Conservation (phyloP, 2,329 filamentous ascomycete species). For the Claviceps purpurea region DNA sequence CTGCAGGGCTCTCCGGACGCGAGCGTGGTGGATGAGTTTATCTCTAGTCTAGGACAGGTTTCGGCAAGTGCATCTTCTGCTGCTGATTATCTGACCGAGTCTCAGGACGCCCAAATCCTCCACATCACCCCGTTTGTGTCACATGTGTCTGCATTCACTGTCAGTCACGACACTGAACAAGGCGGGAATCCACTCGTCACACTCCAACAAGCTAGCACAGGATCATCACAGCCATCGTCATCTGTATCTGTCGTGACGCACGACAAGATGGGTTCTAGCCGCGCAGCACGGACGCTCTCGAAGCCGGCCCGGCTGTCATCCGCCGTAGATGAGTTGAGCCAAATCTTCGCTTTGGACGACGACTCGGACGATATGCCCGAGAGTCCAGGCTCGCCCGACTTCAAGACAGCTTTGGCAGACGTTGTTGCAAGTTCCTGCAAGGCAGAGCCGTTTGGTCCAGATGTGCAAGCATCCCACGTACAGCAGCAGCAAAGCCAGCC, state of each 20-base stretch:
- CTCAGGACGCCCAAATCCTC: conserved; percentile 18
- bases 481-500: background rate
- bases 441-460: background rate
- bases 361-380: conserved; percentile 1
- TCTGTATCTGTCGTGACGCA: background rate
- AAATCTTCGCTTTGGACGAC: conserved; percentile 8
- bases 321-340: conserved; percentile 9
- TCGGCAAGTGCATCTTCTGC: background rate
- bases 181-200: background rate
- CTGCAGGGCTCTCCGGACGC: background rate
- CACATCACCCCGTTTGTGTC: conserved; percentile 6
- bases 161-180: conserved; percentile 7
- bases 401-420: background rate
- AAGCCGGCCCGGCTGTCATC: background rate
- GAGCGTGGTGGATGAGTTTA: conserved; percentile 3
- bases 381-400: background rate
- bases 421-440: background rate
- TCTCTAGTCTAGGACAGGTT: background rate
- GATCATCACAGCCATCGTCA: background rate
- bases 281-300: background rate
- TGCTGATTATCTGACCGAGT: conserved; percentile 5
- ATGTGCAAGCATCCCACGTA: background rate
- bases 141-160: conserved; percentile 6
- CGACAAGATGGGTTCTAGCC: background rate
- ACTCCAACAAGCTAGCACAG: background rate